Evolutionary conservation across 2,329 filamentous ascomycete species (phyloP), one percentile per base, ranked within the genome.

Genomic region (Aspergillus fumigatiaffinis): DNA sequence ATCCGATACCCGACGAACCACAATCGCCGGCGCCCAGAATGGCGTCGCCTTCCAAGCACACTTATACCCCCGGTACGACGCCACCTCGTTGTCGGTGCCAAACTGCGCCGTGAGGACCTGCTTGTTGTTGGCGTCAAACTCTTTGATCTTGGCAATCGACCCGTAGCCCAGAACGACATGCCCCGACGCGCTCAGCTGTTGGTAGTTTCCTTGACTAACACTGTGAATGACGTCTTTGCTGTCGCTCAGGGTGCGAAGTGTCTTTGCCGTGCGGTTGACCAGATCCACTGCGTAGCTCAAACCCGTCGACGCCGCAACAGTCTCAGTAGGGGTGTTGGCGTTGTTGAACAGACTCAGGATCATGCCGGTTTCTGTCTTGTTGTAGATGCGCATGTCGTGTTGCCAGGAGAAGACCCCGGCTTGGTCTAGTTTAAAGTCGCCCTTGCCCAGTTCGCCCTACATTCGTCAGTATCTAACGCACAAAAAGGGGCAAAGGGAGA

Each of bases 61-160:
- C 52, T 73, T 73, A 60, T 66, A 75, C 17, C 66, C 69, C 14
- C 74, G 71, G 63, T 76, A 76, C 12, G 71, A 73, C 26, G 65
- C 62, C 17, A 67, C 67, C 14, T 65, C 53, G 51, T 70, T 64
- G 55, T 69, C 64, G 12, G 63, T 59, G 32, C 68, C 69, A 38
- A 73, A 75, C 51, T 71, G 66, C 12, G 68, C 69, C 17, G 68
- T 70, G 53, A 73, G 59, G 3, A 73, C 65, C 9, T 64, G 65
- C 2, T 71, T 66, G 10, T 69, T 68, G n/a, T 64, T 53, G 28
- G 61, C 60, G n/a, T 69, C 68, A 29, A 68, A 71, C 52, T 76
- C 73, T 25, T 73, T 74, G 52, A 76, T 64, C n/a, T 63, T 64
- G 4, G 73, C 61, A 50, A 71, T 71, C 4, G 66, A 67, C 6